Percentiles rank a stretch among this genome's conserved stretches.
Conservation (phyloP, 1,284 basidiomycete genomes). For the Cutaneotrichosporon cyanovorans region DNA sequence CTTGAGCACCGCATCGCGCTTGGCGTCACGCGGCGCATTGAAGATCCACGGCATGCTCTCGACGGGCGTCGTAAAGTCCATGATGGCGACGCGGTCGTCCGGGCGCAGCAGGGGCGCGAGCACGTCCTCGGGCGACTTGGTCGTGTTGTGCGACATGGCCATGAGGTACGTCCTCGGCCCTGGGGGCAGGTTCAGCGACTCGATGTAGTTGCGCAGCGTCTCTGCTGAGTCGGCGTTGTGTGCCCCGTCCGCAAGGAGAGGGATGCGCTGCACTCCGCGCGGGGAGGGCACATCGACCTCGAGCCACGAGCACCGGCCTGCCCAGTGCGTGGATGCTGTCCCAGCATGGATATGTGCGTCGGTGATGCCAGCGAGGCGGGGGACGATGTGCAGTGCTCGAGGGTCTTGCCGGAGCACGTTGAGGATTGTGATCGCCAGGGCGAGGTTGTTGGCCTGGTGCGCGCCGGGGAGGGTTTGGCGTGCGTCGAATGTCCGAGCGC, state of each 20-base stretch:
- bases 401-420: conserved; percentile 54
- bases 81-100: conserved; percentile 51
- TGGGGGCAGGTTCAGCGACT: conserved; percentile 44
- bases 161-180: conserved; percentile 57
- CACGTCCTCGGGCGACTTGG: conserved; percentile 65
- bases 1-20: conserved; percentile 43
- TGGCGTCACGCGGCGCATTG: conserved; percentile 52
- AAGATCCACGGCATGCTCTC: conserved; percentile 89
- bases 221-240: conserved; percentile 82
- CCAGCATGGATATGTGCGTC: conserved; percentile 54
- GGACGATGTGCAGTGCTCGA: conserved; percentile 35
- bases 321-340: conserved; percentile 61
- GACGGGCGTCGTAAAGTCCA: conserved; percentile 61
- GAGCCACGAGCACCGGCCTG: conserved; percentile 70
- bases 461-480: conserved; percentile 59
- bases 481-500: conserved; percentile 13
- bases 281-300: background rate
- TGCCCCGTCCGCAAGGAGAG: conserved; percentile 80
- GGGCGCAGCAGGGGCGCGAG: conserved; percentile 56
- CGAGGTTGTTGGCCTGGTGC: conserved; percentile 76
- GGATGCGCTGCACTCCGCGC: conserved; percentile 28
- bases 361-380: conserved; percentile 46
- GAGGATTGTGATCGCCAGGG: conserved; percentile 60
- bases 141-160: conserved; percentile 69
- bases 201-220: conserved; percentile 65